A percentile compares a stretch with the other conserved stretches of the same genome.
phyloP scores from a whole-genome alignment of 345 rosid species.

The Moringa oleifera region DNA sequence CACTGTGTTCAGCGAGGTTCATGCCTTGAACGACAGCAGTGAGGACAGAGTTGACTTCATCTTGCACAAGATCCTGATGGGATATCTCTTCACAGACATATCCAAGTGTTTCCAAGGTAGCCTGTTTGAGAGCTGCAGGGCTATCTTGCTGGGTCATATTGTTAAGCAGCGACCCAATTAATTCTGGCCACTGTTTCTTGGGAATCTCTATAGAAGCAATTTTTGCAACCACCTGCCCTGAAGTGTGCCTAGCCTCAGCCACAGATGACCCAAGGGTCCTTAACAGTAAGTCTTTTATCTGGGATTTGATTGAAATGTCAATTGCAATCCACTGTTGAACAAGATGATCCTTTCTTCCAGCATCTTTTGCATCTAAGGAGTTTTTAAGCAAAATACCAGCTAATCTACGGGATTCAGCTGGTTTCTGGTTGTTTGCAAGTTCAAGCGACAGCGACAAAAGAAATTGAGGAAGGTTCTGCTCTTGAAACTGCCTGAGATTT shows the following conservation, averaged over 20 bases:
- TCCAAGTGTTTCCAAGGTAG: slow-evolving; percentile 87
- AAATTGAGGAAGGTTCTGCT: slow-evolving; percentile 67
- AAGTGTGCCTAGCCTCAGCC: slow-evolving; percentile 75
- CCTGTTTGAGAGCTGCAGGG: slow-evolving; percentile 63
- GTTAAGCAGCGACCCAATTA: slow-evolving; percentile 57
- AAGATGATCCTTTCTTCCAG: slow-evolving; percentile 53
- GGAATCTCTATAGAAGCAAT: slow-evolving; percentile 90
- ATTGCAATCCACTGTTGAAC: slow-evolving; percentile 72
- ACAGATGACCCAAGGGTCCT: slow-evolving; percentile 69
- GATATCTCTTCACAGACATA: slow-evolving; percentile 92
- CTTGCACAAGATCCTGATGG: slow-evolving; percentile 77
- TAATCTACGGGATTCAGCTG: slow-evolving; percentile 71
- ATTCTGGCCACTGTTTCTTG: slow-evolving; percentile 87
- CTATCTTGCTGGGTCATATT: slow-evolving; percentile 72
- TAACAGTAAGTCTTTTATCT: slow-evolving; percentile 66
- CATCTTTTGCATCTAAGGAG: slow-evolving; percentile 84
- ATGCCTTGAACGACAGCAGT: slow-evolving; percentile 98
- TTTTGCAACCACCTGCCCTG: slow-evolving; percentile 91
- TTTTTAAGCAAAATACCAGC: slow-evolving; percentile 95
- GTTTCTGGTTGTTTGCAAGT: slow-evolving; percentile 74
- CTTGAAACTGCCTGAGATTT: slow-evolving; percentile 69
- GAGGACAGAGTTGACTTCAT: slow-evolving; percentile 85
- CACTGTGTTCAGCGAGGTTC: slow-evolving; percentile 66
- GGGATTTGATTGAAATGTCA: slow-evolving; percentile 58
- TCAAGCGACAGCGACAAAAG: slow-evolving; percentile 73